A percentile compares a stretch with the other conserved stretches of the same genome.
Evolutionary conservation across 2,329 filamentous ascomycete species (phyloP).

Genomic region (Moelleriella libera): DNA sequence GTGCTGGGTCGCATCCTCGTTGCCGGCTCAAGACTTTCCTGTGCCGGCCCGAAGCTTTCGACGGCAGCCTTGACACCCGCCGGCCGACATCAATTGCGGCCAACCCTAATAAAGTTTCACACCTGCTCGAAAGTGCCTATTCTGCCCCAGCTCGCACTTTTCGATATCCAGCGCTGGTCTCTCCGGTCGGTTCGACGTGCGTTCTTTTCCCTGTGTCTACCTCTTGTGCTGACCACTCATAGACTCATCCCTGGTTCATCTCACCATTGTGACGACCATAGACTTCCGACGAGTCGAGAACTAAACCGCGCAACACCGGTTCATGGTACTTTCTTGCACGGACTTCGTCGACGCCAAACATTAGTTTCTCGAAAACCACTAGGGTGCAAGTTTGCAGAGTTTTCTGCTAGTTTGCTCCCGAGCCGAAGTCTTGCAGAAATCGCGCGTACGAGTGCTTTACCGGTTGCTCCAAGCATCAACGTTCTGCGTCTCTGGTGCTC

Average conservation of each 20-base stretch:
- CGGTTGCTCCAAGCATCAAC: neutral
- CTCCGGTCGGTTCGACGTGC: neutral
- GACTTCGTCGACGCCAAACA: too few relatives aligned
- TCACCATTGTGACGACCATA: too few relatives aligned
- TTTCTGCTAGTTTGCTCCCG: too few relatives aligned
- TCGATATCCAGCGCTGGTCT: neutral
- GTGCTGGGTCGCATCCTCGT: neutral
- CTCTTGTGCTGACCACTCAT: neutral
- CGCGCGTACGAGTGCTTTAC: neutral
- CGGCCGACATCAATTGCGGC: neutral
- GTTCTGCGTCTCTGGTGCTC: constrained; percentile 5
- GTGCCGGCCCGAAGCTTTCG: neutral
- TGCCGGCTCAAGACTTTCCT: neutral
- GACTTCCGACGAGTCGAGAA: too few relatives aligned
- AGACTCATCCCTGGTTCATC: too few relatives aligned
- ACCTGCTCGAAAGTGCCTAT: neutral
- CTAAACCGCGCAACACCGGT: too few relatives aligned
- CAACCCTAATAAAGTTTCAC: neutral
- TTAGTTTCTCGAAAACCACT: neutral
- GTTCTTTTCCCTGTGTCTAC: neutral
- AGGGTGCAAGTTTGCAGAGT: too few relatives aligned
- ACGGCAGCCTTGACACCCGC: too few relatives aligned
- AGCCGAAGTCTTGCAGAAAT: neutral
- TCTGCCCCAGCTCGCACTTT: neutral
- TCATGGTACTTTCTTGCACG: too few relatives aligned